Evolutionary conservation across 441 rosid species (phyloP).

Genomic region (Pelargonium citronellum): DNA sequence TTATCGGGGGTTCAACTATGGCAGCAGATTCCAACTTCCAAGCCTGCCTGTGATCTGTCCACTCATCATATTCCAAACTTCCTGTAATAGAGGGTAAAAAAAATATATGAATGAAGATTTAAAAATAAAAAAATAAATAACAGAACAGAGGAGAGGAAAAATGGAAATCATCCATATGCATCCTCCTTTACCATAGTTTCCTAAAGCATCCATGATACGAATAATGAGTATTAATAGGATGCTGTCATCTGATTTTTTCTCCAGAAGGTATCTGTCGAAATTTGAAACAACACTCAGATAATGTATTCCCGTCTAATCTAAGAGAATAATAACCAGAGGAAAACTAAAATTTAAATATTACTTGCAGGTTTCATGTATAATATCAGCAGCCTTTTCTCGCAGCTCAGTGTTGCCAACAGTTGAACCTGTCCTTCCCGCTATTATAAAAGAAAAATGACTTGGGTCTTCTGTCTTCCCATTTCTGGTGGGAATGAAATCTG

Average conservation of each 20-base stretch:
- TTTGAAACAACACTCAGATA: conserved; percentile 29
- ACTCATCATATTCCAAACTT: conserved; percentile 92
- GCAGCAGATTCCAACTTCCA: conserved; percentile 99
- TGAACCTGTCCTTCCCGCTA: conserved; percentile 97
- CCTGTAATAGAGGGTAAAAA: conserved; percentile 44
- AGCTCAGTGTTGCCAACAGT: conserved; percentile 76
- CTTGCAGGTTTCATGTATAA: conserved; percentile 87
- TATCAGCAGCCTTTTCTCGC: conserved; percentile 85
- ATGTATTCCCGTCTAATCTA: conserved; percentile 7
- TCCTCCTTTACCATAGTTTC: conserved; percentile 74
- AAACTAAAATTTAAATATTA: conserved; percentile 41
- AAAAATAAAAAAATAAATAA: neutral
- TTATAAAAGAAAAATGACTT: conserved; percentile 58
- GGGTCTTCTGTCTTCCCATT: conserved; percentile 56
- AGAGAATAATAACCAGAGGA: conserved; percentile 13
- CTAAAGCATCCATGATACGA: conserved; percentile 94
- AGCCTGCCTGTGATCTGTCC: conserved; percentile 98
- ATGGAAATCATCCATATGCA: conserved; percentile 20
- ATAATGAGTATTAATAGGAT: conserved; percentile 81
- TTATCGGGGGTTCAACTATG: conserved; percentile 88
- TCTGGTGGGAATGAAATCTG: conserved; percentile 85
- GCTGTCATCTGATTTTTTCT: conserved; percentile 98
- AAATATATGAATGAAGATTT: conserved; percentile 10
- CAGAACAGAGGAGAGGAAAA: conserved; percentile 1
- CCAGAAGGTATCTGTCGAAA: conserved; percentile 66